Evolutionary conservation across 139 green algal species (phyloP).

Genomic region (Closterium sp.): DNA sequence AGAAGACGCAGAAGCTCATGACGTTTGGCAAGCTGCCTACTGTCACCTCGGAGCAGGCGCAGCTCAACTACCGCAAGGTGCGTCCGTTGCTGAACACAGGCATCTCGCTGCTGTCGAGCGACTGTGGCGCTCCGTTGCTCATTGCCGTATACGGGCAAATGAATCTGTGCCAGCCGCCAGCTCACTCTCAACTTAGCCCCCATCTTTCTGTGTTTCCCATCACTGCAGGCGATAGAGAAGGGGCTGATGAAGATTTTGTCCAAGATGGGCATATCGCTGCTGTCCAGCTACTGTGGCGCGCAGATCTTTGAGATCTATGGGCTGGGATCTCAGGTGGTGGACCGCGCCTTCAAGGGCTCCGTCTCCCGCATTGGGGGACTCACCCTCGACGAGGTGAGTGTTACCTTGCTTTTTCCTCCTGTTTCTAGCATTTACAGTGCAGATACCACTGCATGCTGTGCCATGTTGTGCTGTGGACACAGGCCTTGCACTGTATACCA

Average conservation of each 20-base stretch:
- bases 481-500: not conserved
- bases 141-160: not conserved
- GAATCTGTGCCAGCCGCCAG: too few relatives aligned
- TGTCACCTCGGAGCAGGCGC: conserved; percentile 70
- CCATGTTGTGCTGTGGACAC: not conserved
- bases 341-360: conserved; percentile 64
- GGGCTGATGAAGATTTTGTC: conserved; percentile 98
- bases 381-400: conserved; percentile 82
- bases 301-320: conserved; percentile 99
- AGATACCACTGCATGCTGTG: not conserved
- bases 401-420: not conserved
- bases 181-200: too few relatives aligned
- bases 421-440: too few relatives aligned
- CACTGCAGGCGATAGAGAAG: conserved; percentile 77
- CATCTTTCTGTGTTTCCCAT: not conserved
- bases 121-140: too few relatives aligned
- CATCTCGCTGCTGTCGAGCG: too few relatives aligned
- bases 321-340: conserved; percentile 86
- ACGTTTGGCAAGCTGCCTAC: conserved; percentile 86
- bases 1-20: conserved; percentile 76
- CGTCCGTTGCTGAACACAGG: too few relatives aligned
- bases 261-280: conserved; percentile 99
- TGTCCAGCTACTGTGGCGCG: conserved; percentile 67
- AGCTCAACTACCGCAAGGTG: conserved; percentile 65
- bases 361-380: conserved; percentile 96